Base-by-base conservation (phyloP, 129 eudicot species). In the Flaveria sonorensis region DNA sequence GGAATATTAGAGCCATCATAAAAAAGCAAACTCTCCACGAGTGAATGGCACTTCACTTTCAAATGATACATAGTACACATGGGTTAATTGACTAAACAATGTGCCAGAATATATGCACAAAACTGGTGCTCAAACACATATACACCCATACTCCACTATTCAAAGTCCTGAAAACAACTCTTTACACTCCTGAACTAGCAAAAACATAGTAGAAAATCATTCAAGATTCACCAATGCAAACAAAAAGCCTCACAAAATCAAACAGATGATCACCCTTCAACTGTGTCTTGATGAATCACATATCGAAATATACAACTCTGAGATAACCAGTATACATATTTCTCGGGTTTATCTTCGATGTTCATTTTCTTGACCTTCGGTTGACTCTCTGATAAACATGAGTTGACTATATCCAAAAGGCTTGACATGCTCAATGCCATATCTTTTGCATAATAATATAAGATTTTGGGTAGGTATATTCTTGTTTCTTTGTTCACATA, bases 221-320 rank as follows among this genome's bases (percentile, higher is more conserved):
- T 81, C 48, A 46, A 46, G 20, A 65, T 70, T 81, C 87, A 79
- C 83, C 70, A 55, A 79, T 79, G 72, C 82, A 76, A 55, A 59
- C 48, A 61, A 24, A 64, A 61, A 61, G 1, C 26, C 5, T 12
- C 6, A 13, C 26, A 47, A 14, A 43, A 15, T 72, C 80, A 82
- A 76, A 68, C 80, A 51, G 68, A 83, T 18, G 47, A 45, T 75
- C 83, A 68, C 73, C 81, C 86, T 51, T 88, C 82, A 43, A 48
- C 86, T 20, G 61, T 78, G 76, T 83, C 88, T 73, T 77, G 83
- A 40, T 84, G 90, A 66, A 92, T 92, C 67, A 92, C 80, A 75
- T 85, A 92, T 24, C 97, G 85, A 72, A 92, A 92, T 21, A 84
- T 83, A 64, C 88, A 89, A 83, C 88, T 87, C 73, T 86, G 91